These are phyloP conservation scores for Candida broadrunensis DNA, from an alignment of 805 yeast genomes.

Conservation along the genomic window DNA sequence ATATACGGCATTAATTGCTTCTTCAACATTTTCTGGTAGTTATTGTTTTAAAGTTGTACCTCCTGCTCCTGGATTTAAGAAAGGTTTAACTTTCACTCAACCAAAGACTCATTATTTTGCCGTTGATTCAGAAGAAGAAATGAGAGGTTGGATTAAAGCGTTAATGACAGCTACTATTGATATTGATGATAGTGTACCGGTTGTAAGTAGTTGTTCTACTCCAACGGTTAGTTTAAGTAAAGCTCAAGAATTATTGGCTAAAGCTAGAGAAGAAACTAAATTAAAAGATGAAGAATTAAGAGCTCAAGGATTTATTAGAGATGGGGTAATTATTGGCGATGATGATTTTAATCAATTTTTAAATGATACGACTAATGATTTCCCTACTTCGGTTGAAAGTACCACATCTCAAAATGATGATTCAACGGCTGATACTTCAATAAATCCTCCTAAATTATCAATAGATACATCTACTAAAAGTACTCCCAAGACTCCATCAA, in stretches of 20 bases:
- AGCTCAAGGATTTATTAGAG: constrained; percentile 38
- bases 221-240: constrained; percentile 88
- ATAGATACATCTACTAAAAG: constrained; percentile 14
- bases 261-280: constrained; percentile 73
- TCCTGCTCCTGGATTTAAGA: constrained; percentile 95
- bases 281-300: constrained; percentile 48
- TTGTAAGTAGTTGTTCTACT: constrained; percentile 86
- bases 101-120: constrained; percentile 96
- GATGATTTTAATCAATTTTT: constrained; percentile 2
- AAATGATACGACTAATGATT: constrained; percentile 9
- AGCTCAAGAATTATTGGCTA: constrained; percentile 83
- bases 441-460: constrained; percentile 17
- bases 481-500: not conserved
- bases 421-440: constrained; percentile 30
- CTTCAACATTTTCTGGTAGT: constrained; percentile 91
- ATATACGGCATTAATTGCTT: constrained; percentile 82
- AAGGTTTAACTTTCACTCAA: constrained; percentile 93
- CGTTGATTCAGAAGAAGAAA: constrained; percentile 84
- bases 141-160: constrained; percentile 95
- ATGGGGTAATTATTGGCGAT: constrained; percentile 13
- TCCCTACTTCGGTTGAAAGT: constrained; percentile 23
- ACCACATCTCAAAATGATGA: constrained; percentile 28
- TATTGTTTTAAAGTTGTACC: constrained; percentile 91
- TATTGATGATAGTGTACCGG: constrained; percentile 88
- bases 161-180: constrained; percentile 95